These are phyloP conservation scores for Glomus cerebriforme DNA, from an alignment of 192 early-diverging fungal species.

Conservation along the genomic window DNA sequence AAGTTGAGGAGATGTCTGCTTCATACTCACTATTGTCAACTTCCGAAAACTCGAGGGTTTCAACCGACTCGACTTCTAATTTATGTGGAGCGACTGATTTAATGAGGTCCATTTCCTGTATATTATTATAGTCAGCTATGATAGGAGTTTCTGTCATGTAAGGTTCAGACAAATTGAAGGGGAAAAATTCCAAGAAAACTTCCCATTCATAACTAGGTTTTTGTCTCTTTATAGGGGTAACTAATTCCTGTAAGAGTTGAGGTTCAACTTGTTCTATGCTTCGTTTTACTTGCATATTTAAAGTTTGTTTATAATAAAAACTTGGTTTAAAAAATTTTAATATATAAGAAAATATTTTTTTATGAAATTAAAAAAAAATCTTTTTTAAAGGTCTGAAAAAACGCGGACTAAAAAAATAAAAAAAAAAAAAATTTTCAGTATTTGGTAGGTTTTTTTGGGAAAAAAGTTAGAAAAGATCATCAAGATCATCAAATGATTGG, in stretches of 20 bases:
- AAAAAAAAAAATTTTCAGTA: too few species aligned
- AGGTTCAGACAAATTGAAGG: constrained; percentile 5
- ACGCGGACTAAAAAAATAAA: too few species aligned
- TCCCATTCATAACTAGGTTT: background rate
- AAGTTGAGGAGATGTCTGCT: background rate
- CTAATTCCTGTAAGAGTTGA: background rate
- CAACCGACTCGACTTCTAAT: background rate
- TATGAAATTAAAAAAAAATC: background rate
- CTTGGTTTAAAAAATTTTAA: background rate
- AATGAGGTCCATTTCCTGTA: background rate
- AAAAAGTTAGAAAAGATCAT: too few species aligned
- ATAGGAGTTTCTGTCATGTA: background rate
- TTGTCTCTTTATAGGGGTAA: background rate
- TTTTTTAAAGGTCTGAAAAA: background rate
- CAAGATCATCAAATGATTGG: too few species aligned
- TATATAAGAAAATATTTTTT: background rate
- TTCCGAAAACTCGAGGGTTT: background rate
- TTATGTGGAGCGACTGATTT: background rate
- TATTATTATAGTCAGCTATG: background rate
- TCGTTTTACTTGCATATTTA: constrained; percentile 3
- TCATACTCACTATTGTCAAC: background rate
- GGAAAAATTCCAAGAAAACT: background rate
- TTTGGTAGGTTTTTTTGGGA: too few species aligned
- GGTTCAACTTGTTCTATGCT: constrained; percentile 3
- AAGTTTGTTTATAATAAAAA: too few species aligned